Evolutionary conservation across 2,329 filamentous ascomycete species (phyloP), one percentile per base, ranked within the genome.

Genomic region (Paecilomyces formosus): DNA sequence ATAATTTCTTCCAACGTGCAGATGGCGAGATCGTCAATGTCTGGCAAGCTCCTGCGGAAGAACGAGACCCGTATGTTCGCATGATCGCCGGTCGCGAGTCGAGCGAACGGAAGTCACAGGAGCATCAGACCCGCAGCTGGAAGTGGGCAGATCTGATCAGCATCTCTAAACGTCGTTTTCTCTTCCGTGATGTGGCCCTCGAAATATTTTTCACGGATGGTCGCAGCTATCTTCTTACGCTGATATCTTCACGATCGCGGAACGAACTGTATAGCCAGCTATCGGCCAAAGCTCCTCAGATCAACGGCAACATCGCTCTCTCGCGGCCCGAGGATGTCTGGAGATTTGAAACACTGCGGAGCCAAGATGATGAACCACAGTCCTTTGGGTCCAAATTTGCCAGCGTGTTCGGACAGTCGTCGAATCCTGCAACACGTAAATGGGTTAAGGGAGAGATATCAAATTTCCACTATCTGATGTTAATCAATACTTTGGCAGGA

Each of bases 401-500:
- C 22, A 96, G 87, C 63, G 90, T 97, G 12, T 97, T 99, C 78
- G 91, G 92, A 63, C 85, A 91, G 0, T 84, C 89, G 0, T 89
- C 88, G 72, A 92, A 92, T 64, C 90, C 92, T 9, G 87, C 91
- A 8, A 96, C 94, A 68, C 88, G 88, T 63, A 88, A 87, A 71
- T 99, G 94, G 94, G 84, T 94, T 60, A 88, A 87, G 70, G 94
- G 95, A 12, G 94, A 99, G 68, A 91, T 97, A 55, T 97, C 93
- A 13, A 99, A 99, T 72, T 99, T 99, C 68, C 92, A 97, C 73
- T 99, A 99, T 70, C 83, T 99, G 35, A 99, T 99, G 93, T 86
- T 97, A 60, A 87, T 99, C 69, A 99, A 99, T 70, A 97, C 94
- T 0, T 90, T 99, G 83, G 95, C 95, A 28, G 94, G 94, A 2